Evolutionary conservation across 225 moss, liverwort and hornwort species (phyloP).

Genomic region (Sphagnum contortum): DNA sequence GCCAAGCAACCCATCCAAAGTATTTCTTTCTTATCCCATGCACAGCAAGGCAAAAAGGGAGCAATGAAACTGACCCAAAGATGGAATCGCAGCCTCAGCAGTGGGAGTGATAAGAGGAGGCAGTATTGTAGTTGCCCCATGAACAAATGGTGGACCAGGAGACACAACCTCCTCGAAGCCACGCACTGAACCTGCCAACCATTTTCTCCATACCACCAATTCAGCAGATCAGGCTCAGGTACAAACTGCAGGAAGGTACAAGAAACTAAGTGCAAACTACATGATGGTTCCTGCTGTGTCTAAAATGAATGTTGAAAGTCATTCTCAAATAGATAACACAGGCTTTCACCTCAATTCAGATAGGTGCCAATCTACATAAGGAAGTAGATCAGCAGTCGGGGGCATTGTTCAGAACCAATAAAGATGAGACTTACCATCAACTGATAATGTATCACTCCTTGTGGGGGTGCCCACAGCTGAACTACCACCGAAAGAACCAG

Average conservation of each 20-base stretch:
- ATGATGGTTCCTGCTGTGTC: not conserved
- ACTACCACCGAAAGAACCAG: conserved; percentile 34
- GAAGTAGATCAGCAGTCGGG: too few relatives aligned
- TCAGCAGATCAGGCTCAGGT: not conserved
- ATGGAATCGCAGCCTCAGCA: conserved; percentile 19
- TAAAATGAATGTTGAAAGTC: not conserved
- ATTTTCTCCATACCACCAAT: not conserved
- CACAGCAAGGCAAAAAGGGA: not conserved
- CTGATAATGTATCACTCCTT: conserved; percentile 39
- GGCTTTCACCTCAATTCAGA: too few relatives aligned
- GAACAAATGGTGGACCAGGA: conserved; percentile 13
- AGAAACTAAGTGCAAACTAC: not conserved
- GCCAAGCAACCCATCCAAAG: too few relatives aligned
- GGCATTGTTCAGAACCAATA: too few relatives aligned
- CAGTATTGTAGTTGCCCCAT: conserved; percentile 14
- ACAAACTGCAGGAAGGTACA: not conserved
- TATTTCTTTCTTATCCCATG: too few relatives aligned
- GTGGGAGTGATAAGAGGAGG: conserved; percentile 14
- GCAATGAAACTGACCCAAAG: conserved; percentile 22
- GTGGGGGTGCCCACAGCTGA: conserved; percentile 43
- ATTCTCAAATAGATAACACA: too few relatives aligned
- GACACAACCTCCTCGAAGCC: conserved; percentile 39
- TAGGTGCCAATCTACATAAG: too few relatives aligned
- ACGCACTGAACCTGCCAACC: conserved; percentile 30
- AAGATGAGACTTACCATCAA: conserved; percentile 31